Evolutionary conservation across 2,329 filamentous ascomycete species (phyloP), one percentile per base, ranked within the genome.

Genomic region (Metarhizium album): DNA sequence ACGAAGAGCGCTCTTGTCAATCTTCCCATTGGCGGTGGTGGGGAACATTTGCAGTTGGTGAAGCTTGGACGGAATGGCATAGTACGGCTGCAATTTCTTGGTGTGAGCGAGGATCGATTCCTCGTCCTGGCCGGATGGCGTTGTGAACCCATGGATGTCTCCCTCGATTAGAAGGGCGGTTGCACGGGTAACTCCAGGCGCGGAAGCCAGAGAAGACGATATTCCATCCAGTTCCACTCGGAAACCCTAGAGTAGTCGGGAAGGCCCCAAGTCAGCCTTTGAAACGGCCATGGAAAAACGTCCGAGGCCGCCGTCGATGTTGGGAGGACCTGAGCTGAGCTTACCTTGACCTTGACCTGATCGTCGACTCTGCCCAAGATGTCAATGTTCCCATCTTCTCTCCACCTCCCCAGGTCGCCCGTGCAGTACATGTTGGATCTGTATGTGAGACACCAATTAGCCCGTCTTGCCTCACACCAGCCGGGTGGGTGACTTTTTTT

Each of bases 171-270:
- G 60, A 37, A 79, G 61, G 5, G 71, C 70, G 27, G 71, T 71
- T 2, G 72, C 76, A 55, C 71, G 72, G 48, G 62, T 68, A 29
- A 80, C 70, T 2, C 67, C 69, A 0, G 71, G 66, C 22, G 69
- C 70, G 42, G 68, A 66, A 55, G 70, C 71, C 51, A 78, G 66
- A 13, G 73, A 71, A n/a, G 71, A 64, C 2, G 77, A 70, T 27
- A 82, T 72, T 35, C 78, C 76, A 50, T 81, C 78, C 9, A 82
- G 72, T 60, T 82, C 78, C 45, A 83, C 75, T 23, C 79, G 75
- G 59, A 82, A 81, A 7, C 79, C 78, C 70, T 69, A 48, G 47
- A n/a, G 20, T 3, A 35, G 8, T 23, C 23, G 23, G 22, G 29
- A 45, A 35, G 11, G 8, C 5, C 8, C 14, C 20, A 3, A 24